Evolutionary conservation across 768 basidiomycete genomes (phyloP), one percentile per base, ranked within the genome.

Genomic region (Lentinula edodes): DNA sequence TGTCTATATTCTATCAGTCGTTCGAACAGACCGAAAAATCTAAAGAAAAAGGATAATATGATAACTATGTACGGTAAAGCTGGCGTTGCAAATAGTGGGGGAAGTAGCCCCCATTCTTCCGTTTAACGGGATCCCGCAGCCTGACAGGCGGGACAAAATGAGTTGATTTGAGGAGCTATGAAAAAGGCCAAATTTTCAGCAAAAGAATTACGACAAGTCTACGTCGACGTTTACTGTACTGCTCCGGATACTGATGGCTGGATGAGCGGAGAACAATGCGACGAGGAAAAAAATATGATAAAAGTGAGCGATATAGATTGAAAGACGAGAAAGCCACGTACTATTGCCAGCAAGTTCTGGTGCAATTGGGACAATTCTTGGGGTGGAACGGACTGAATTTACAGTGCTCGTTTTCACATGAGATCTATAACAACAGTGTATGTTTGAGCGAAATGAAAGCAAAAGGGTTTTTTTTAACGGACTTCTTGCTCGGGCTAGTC

Each of bases 371-470:
- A 52, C 61, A 61, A 35, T 13, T 15, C 23, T 18, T 28, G n/a
- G 61, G 43, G 38, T 61, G 61, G 16, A 55, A 56, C 6, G 53
- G 53, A 23, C 61, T 61, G 53, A 61, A 61, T 39, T 45, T 38
- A 32, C 61, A 61, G 8, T 52, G 20, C 5, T 55, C 45, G n/a
- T 56, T 46, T 18, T 61, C 61, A 50, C 61, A 61, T 6, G 45
- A 9, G 20, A 61, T 32, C 60, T 61, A 28, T 42, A 5, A 43
- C 9, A 5, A 5, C 16, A 52, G 39, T 23, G 20, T 58, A 28
- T 28, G 28, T 28, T 28, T 52, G 12, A 41, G 34, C n/a, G 20
- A 45, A 45, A 43, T 15, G 9, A 13, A 8, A 43, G 28, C 41
- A 20, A 16, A 32, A 16, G 23, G 15, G 15, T n/a, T 53, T 18